A percentile compares a stretch with the other conserved stretches of the same genome.
Evolutionary conservation across 306 rosid species (phyloP).

Genomic region (Cicer yamashitae): DNA sequence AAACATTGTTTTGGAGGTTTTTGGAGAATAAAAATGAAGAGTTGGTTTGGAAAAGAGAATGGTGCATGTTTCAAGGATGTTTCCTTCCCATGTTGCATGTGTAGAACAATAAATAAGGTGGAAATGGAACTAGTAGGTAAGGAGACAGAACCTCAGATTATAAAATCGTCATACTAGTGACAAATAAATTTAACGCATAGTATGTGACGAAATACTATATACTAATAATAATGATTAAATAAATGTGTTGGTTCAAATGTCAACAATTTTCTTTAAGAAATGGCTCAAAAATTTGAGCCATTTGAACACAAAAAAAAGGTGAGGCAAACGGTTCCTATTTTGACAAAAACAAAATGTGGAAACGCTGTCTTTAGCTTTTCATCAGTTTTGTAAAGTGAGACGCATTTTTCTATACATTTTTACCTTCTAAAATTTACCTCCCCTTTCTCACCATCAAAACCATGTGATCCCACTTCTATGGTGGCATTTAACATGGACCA

Average conservation of each 20-base stretch:
- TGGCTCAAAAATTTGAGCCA: no score
- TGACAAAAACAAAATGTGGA: no score
- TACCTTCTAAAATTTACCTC: background rate
- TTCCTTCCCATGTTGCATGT: conserved; percentile 3
- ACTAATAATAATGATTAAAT: no score
- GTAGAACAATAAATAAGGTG: background rate
- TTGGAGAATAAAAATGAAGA: background rate
- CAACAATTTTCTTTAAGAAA: no score
- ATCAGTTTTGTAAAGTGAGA: no score
- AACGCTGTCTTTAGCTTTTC: no score
- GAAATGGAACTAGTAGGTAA: background rate
- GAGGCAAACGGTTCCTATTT: no score
- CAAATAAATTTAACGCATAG: background rate
- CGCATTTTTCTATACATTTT: background rate
- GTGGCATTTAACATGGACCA: no score
- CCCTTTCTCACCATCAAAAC: background rate
- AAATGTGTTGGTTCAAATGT: no score
- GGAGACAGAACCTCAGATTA: background rate
- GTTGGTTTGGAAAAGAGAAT: background rate
- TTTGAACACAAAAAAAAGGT: no score
- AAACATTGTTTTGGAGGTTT: background rate
- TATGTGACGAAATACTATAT: background rate
- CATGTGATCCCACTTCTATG: background rate
- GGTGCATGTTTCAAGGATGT: conserved; percentile 32
- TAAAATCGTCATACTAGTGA: background rate